A percentile compares a stretch with the other conserved stretches of the same genome.
Conservation (phyloP, 78 protist genomes). For the Dictyostelium intermedium region DNA sequence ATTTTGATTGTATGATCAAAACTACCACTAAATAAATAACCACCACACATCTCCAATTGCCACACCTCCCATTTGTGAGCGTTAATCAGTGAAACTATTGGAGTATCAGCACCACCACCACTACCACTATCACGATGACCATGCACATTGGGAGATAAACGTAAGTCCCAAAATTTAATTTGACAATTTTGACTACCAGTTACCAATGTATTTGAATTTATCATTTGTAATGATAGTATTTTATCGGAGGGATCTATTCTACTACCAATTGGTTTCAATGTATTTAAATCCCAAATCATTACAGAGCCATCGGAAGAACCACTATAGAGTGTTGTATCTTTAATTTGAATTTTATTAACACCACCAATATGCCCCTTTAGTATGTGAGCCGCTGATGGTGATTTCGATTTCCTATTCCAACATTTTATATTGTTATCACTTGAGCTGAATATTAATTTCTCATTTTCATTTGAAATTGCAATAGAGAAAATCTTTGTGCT, state of each 20-base stretch:
- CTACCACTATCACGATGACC: not conserved
- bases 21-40: constrained; percentile 66
- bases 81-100: not conserved
- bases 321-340: not conserved
- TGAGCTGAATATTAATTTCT: constrained; percentile 12
- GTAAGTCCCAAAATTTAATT: constrained; percentile 40
- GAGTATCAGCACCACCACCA: not conserved
- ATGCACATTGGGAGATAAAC: not conserved
- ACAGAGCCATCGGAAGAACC: constrained; percentile 50
- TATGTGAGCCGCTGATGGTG: not conserved
- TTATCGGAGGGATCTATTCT: not conserved
- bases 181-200: constrained; percentile 56
- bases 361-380: constrained; percentile 42
- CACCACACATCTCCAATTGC: constrained; percentile 73
- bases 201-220: constrained; percentile 18
- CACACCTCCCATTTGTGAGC: constrained; percentile 82
- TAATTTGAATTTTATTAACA: constrained; percentile 10
- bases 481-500: constrained; percentile 49
- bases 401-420: constrained; percentile 13
- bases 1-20: constrained; percentile 75
- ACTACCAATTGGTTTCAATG: not conserved
- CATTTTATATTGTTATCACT: constrained; percentile 51
- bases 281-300: constrained; percentile 50
- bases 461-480: constrained; percentile 16
- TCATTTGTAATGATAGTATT: constrained; percentile 21